phyloP scores from a whole-genome alignment of 2,329 filamentous ascomycete species.

The Malbranchea cinnamomea region DNA sequence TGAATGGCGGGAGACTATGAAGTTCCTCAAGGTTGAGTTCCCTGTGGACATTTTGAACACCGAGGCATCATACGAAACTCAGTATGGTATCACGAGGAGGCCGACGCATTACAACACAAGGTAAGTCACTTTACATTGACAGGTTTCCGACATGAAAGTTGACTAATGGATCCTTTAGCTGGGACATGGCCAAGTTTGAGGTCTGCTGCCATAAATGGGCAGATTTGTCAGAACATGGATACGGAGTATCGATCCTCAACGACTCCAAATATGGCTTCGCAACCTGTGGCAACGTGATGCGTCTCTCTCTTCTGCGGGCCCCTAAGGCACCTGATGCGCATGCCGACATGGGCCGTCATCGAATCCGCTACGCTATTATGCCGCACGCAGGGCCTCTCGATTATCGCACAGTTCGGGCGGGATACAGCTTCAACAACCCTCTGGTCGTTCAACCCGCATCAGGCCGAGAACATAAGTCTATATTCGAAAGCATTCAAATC shows the following conservation, averaged over 20 bases:
- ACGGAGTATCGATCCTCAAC: constrained; percentile 85
- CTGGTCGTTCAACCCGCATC: constrained; percentile 40
- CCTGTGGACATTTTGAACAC: constrained; percentile 82
- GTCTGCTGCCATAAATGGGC: constrained; percentile 93
- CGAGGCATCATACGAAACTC: constrained; percentile 88
- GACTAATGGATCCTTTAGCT: constrained; percentile 32
- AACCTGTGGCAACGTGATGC: constrained; percentile 76
- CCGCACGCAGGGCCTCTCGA: constrained; percentile 64
- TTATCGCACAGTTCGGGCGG: constrained; percentile 61
- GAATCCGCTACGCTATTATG: constrained; percentile 79
- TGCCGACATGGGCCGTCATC: constrained; percentile 83
- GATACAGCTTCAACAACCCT: constrained; percentile 81
- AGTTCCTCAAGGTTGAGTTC: constrained; percentile 97
- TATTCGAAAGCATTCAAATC: constrained; percentile 49
- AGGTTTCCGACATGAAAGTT: background rate
- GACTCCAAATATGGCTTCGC: constrained; percentile 96
- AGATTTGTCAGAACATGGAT: constrained; percentile 73
- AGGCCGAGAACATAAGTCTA: constrained; percentile 9
- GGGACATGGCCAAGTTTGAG: constrained; percentile 97
- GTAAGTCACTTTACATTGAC: constrained; percentile 24
- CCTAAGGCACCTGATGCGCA: constrained; percentile 88
- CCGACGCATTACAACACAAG: constrained; percentile 97
- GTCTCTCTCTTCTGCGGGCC: constrained; percentile 68
- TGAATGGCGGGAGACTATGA: constrained; percentile 96
- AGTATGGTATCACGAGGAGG: constrained; percentile 74